phyloP scores from a whole-genome alignment of 495 filamentous ascomycete species.

The Articulospora tetracladia region DNA sequence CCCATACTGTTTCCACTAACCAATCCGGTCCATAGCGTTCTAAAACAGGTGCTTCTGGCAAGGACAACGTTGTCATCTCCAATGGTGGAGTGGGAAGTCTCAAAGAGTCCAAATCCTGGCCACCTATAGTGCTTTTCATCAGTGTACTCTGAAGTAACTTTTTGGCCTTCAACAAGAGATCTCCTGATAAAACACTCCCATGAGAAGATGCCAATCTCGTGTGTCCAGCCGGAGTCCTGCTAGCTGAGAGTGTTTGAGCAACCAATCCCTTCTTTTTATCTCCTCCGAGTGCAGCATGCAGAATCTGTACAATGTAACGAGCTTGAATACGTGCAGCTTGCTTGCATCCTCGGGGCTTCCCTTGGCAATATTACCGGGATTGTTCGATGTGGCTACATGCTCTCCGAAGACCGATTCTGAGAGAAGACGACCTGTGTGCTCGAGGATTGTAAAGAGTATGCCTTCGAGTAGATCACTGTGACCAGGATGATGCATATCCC shows the following conservation, averaged over 20 bases:
- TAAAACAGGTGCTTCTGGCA: neutral
- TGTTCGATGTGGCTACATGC: slow-evolving; percentile 25
- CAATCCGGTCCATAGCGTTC: slow-evolving; percentile 33
- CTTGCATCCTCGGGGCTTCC: neutral
- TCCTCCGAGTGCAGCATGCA: slow-evolving; percentile 32
- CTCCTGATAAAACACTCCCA: neutral
- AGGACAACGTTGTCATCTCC: neutral
- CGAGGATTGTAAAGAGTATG: slow-evolving; percentile 18
- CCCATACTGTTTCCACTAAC: slow-evolving; percentile 46
- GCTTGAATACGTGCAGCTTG: slow-evolving; percentile 14
- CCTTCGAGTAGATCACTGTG: slow-evolving; percentile 23
- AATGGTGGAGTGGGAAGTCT: slow-evolving; percentile 9
- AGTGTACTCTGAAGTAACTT: slow-evolving; percentile 35
- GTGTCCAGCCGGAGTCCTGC: neutral
- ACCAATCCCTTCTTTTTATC: slow-evolving; percentile 19
- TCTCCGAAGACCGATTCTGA: slow-evolving; percentile 24
- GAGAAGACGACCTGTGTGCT: slow-evolving; percentile 19
- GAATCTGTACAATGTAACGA: slow-evolving; percentile 34
- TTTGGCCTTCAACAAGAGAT: slow-evolving; percentile 25
- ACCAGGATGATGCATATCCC: slow-evolving; percentile 11
- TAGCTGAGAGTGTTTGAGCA: slow-evolving; percentile 1
- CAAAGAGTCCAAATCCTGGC: slow-evolving; percentile 12
- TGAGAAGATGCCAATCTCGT: neutral
- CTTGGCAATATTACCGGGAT: slow-evolving; percentile 16
- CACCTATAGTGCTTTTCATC: slow-evolving; percentile 16